phyloP scores from a whole-genome alignment of 352 stramenopile species.

The Phytophthora pseudosyringae region DNA sequence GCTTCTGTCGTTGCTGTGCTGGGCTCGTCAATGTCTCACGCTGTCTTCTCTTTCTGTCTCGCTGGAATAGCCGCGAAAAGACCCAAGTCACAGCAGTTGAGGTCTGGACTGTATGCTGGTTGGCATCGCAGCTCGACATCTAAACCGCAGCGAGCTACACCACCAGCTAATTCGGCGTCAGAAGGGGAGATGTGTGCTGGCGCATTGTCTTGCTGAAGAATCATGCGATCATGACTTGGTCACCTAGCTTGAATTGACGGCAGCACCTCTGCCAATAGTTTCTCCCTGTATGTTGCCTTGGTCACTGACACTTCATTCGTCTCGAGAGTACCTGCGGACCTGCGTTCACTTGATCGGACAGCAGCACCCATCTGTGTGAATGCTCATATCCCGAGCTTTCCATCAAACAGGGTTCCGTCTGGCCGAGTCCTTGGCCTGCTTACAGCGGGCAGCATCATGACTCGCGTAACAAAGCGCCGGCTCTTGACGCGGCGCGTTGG shows the following conservation, averaged over 20 bases:
- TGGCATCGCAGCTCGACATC: conserved; percentile 1
- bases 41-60: no score
- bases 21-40: no score
- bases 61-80: no score
- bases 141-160: background rate
- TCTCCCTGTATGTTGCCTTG: background rate
- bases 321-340: background rate
- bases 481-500: background rate
- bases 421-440: background rate
- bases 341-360: background rate
- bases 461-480: background rate
- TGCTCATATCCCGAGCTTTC: background rate
- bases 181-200: background rate
- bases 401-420: background rate
- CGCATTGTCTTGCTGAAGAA: background rate
- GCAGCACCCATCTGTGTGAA: background rate
- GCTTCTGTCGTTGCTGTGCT: no score
- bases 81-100: background rate
- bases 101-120: background rate
- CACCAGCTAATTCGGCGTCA: background rate
- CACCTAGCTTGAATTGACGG: background rate
- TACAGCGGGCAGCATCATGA: background rate
- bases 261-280: background rate
- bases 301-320: background rate
- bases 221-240: background rate